Base-by-base conservation (phyloP, 352 stramenopile genomes). In the Pythium scleroteichum region DNA sequence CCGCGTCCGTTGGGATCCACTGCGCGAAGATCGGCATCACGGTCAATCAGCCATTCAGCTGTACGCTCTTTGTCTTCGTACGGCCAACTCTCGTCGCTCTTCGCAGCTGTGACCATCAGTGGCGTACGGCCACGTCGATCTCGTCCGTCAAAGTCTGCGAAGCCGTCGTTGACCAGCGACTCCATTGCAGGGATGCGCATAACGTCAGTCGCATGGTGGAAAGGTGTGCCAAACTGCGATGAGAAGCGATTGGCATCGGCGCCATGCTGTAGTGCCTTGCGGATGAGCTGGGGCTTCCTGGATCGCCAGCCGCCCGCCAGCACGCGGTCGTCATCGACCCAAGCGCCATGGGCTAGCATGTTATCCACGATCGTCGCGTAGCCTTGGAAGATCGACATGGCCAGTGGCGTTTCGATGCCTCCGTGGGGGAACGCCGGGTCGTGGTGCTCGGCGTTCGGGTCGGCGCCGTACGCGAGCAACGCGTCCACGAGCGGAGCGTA, bases 381-480 rank as follows among this genome's bases (percentile, higher is more conserved):
- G 8, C 49, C 33, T 6, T 38, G n/a, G 33, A 22, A 38, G 10
- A 35, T 35, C 29, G 29, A 5, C 29, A 35, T 10, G 10, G 5
- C 29, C 7, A 44, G 38, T 44, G 17, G 38, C 14, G 13, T 44
- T 4, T 44, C 38, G 14, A n/a, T 44, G 1, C 23, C 14, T 7
- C 38, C 35, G 5, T n/a, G 20, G 7, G 22, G 20, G 1, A 58
- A 24, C 9, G 51, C 20, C 5, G 22, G 35, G 7, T 53, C 40
- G 10, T 51, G 16, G 24, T 46, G 10, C 1, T 22, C 2, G 17
- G 26, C 14, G 24, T 64, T 61, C 0, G 62, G 41, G 22, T 64
- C 55, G 9, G 62, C 62, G 24, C 62, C 62, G 26, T 60, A 20
- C 13, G 38, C 38, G 17, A 44, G 13, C 38, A 44, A 20, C 38